These are phyloP conservation scores for Willaertia magna DNA, from an alignment of 208 protist species.

Conservation along the genomic window DNA sequence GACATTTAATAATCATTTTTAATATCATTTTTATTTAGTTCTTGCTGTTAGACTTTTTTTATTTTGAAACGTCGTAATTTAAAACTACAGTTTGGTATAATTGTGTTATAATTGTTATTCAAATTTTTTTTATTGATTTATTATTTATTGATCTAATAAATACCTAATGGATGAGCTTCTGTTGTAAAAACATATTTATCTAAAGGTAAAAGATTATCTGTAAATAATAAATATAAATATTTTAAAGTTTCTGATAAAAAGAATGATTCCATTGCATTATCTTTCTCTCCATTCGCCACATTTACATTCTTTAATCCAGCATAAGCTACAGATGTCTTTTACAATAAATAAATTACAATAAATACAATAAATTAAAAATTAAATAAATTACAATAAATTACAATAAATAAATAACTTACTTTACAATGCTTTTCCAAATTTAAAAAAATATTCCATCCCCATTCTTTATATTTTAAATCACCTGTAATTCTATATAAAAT, in stretches of 20 bases:
- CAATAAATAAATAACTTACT: no score
- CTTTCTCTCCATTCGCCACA: background rate
- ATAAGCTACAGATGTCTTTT: conserved; percentile 14
- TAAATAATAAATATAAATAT: conserved; percentile 71
- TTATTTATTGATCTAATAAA: no score
- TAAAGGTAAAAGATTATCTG: conserved; percentile 39
- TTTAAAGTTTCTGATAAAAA: conserved; percentile 78
- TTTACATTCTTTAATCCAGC: conserved; percentile 18
- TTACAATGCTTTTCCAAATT: conserved; percentile 38
- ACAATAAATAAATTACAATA: no score
- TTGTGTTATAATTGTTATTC: no score
- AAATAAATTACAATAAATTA: no score
- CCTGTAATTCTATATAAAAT: conserved; percentile 41
- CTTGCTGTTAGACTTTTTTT: no score
- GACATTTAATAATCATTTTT: no score
- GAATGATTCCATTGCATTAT: conserved; percentile 59
- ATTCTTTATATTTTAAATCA: conserved; percentile 47
- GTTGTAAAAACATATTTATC: conserved; percentile 78
- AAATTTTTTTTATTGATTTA: no score
- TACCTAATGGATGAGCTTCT: conserved; percentile 62
- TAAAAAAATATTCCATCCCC: conserved; percentile 51
- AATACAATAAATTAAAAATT: no score
- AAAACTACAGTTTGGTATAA: no score
- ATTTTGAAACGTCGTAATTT: no score
- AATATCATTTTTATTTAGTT: no score